A percentile compares a stretch with the other conserved stretches of the same genome.
These are phyloP conservation scores for Biscogniauxia marginata DNA, from an alignment of 2,329 filamentous ascomycete genomes.

Conservation along the genomic window DNA sequence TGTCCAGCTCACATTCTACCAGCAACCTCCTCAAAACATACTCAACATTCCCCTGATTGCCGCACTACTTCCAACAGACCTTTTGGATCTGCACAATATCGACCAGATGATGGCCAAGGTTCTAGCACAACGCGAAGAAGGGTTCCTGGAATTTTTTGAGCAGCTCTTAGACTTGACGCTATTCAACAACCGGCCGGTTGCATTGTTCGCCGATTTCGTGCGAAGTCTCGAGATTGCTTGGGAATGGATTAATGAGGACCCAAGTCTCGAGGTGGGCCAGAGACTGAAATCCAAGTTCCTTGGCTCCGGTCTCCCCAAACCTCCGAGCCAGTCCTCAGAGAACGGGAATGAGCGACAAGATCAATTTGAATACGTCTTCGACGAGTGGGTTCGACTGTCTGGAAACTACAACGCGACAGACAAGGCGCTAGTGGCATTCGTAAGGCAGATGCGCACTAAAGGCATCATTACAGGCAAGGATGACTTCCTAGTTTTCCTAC, in stretches of 20 bases:
- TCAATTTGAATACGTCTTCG: constrained; percentile 92
- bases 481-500: constrained; percentile 76
- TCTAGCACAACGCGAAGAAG: constrained; percentile 67
- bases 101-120: constrained; percentile 73
- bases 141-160: constrained; percentile 76
- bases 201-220: constrained; percentile 82
- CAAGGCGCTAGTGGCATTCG: constrained; percentile 70
- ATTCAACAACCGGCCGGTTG: constrained; percentile 73
- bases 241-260: constrained; percentile 75
- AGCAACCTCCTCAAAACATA: constrained; percentile 55
- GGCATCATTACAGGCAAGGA: constrained; percentile 72
- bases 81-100: constrained; percentile 63
- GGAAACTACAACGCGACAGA: constrained; percentile 75
- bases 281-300: constrained; percentile 66
- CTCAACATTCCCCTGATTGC: constrained; percentile 57
- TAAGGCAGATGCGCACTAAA: constrained; percentile 77
- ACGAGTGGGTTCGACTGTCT: constrained; percentile 86
- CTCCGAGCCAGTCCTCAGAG: constrained; percentile 51
- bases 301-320: constrained; percentile 40
- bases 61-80: constrained; percentile 57
- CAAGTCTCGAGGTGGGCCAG: constrained; percentile 61
- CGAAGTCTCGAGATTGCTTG: constrained; percentile 79
- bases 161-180: constrained; percentile 76
- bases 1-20: constrained; percentile 55
- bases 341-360: constrained; percentile 64